Base-by-base conservation (phyloP, 73 alveolate species). In the Durusdinium trenchii region DNA sequence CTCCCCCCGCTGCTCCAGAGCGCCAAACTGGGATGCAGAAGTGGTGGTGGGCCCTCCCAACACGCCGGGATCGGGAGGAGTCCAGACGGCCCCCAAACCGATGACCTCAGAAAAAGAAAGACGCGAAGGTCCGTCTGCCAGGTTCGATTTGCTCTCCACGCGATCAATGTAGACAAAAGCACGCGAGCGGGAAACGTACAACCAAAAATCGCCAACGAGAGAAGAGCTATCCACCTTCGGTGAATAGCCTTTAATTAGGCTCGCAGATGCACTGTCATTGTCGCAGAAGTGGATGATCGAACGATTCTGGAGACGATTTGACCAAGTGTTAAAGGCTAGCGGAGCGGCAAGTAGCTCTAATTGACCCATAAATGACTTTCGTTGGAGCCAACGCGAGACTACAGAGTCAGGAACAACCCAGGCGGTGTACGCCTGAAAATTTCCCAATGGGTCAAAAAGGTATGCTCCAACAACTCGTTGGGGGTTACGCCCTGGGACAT, bases 401-500 rank as follows among this genome's bases (percentile, higher is more conserved):
- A 82, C 47, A 3, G 35, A 3, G 18, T 12, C 40, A 46, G 67
- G 73, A 10, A 82, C 75, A 7, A 3, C 71, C 93, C 45, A 50
- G 69, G 73, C 18, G 50, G 93, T 30, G 35, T 48, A 48, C 73
- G 45, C 73, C 23, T 16, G 38, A 32, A 82, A 20, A 28, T 14
- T 10, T 36, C 69, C 16, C 16, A 28, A 62, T 18, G 26, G 67
- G 1, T 45, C 57, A 23, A 36, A 46, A 32, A 85, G 2, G 40
- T 35, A 51, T 6, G 75, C 94, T 28, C 94, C 94, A 6, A 85
- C 43, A 6, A 28, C 94, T 7, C 12, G 40, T 0, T 57, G 51
- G 43, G 79, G 78, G 32, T 85, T 79, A 20, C 95, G 81, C 4
- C 28, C 61, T 38, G 95, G 95, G 26, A 86, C 95, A 32, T 86